Percentiles rank a stretch among this genome's conserved stretches.
Conservation (phyloP, 257 asterid genomes). For the Penstemon eatonii region DNA sequence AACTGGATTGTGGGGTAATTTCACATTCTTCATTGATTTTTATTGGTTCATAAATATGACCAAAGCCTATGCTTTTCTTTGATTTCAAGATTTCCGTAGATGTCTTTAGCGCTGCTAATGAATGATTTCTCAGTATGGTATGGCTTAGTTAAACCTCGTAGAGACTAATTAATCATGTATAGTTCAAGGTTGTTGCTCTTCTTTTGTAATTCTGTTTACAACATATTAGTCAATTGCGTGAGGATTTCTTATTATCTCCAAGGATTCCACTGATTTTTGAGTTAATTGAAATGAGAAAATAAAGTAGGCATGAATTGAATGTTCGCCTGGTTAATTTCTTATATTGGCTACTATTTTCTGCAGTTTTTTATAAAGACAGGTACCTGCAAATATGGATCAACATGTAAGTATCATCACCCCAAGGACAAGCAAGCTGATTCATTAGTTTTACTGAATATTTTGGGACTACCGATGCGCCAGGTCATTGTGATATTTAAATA, state of each 20-base stretch:
- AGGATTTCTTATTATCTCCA: too few relatives aligned
- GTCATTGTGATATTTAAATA: conserved; percentile 26
- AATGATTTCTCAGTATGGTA: too few relatives aligned
- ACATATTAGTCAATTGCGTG: too few relatives aligned
- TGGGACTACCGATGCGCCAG: conserved; percentile 81
- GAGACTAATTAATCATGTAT: too few relatives aligned
- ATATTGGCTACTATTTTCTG: conserved; percentile 26
- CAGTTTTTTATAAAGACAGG: conserved; percentile 77
- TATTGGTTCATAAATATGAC: background rate
- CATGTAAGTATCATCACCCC: conserved; percentile 76
- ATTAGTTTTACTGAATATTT: conserved; percentile 39
- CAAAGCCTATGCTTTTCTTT: background rate
- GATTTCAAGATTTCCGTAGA: background rate
- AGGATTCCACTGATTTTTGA: too few relatives aligned
- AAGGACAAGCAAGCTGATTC: conserved; percentile 46
- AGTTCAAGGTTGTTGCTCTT: too few relatives aligned
- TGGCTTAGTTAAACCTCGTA: too few relatives aligned
- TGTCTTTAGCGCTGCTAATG: too few relatives aligned
- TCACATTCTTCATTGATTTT: background rate
- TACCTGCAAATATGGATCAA: conserved; percentile 64
- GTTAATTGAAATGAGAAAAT: background rate
- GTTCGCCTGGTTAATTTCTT: background rate
- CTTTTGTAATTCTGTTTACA: too few relatives aligned
- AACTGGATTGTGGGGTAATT: conserved; percentile 64
- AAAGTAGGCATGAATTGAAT: background rate